phyloP scores from a whole-genome alignment of 73 alveolate species.

The Paramecium caudatum region DNA sequence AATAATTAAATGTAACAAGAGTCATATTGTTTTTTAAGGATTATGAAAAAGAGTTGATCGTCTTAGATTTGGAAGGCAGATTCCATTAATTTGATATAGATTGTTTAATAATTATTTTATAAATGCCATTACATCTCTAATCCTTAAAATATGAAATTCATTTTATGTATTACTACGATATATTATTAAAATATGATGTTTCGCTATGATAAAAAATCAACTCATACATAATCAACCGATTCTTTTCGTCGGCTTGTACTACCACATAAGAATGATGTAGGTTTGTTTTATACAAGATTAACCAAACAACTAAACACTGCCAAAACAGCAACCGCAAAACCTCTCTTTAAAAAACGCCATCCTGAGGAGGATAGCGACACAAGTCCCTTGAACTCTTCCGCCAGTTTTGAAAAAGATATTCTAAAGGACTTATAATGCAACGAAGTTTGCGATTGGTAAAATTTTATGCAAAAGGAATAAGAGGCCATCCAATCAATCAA shows the following conservation, averaged over 20 bases:
- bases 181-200: too few species aligned
- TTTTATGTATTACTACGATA: too few species aligned
- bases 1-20: too few species aligned
- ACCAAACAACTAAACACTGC: background rate
- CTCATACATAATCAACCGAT: background rate
- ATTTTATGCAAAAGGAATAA: conserved; percentile 42
- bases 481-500: conserved; percentile 5
- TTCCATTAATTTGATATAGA: too few species aligned
- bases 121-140: too few species aligned
- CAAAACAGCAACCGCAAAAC: background rate
- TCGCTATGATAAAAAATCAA: too few species aligned
- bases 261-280: conserved; percentile 4
- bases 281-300: background rate
- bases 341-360: conserved; percentile 36
- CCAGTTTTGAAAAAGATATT: background rate
- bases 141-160: too few species aligned
- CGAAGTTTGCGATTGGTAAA: conserved; percentile 53
- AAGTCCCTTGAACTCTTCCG: background rate
- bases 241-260: background rate
- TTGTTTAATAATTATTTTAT: too few species aligned
- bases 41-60: too few species aligned
- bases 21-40: too few species aligned
- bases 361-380: background rate
- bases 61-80: too few species aligned
- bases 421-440: conserved; percentile 13